Evolutionary conservation across 495 filamentous ascomycete genomes (phyloP), one percentile per base, ranked within the genome.

Genomic region (Neurospora sp.): DNA sequence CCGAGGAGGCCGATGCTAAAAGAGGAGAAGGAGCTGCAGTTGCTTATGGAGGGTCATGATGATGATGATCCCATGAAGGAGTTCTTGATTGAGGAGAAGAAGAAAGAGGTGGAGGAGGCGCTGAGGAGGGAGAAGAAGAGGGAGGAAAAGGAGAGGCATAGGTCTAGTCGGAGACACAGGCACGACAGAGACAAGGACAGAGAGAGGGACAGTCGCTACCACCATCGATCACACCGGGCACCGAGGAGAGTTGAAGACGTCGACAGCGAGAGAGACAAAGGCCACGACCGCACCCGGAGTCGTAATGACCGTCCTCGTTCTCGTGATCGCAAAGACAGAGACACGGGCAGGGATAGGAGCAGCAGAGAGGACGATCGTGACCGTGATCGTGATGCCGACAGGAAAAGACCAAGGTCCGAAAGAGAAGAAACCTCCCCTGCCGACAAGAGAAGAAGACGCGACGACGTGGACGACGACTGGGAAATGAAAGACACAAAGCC

Each of bases 61-160:
- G 94, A 98, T 31, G 96, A 98, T 76, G 95, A 99, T 82, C 95
- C 96, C 3, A 98, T 98, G 96, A 98, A 97, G 82, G 88, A 89
- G 70, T 96, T 92, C 78, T 80, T 97, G 69, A 87, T 98, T 35
- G 85, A 93, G 61, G 91, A 96, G 83, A 97, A 97, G 87, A 92
- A 91, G 78, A 92, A 94, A 75, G 93, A 97, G 80, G 88, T 97
- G 41, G 88, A 90, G 41, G 86, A 83, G 69, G 94, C 93, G 1
- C 77, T 93, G 75, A 85, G 86, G 74, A 88, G 82, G 74, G 81
- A 87, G 71, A 84, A 85, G 72, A 83, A 69, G 65, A 77, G 78
- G 65, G 78, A 68, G 38, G 82, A 83, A 70, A 81, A 75, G 74
- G 53, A 35, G 53, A 65, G 53, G 27, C 53, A 65, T 9, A 65